These are phyloP conservation scores for Didymosphaeria variabile DNA, from an alignment of 2,329 filamentous ascomycete species.

Conservation along the genomic window DNA sequence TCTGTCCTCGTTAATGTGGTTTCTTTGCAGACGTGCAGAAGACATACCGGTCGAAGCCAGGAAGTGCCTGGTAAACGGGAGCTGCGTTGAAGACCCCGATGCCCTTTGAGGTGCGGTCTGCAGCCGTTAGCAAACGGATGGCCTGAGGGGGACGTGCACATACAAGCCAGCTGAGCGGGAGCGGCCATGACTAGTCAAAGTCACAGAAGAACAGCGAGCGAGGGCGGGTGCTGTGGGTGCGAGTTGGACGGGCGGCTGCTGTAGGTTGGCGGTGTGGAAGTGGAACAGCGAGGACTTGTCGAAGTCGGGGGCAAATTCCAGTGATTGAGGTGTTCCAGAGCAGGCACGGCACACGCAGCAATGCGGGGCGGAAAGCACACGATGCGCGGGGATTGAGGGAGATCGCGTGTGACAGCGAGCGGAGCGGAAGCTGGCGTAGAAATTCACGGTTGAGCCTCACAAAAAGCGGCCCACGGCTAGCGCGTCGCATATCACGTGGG, in stretches of 20 bases:
- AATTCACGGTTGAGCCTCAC: slow-evolving; percentile 16
- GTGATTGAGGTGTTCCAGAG: slow-evolving; percentile 25
- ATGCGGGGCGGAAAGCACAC: slow-evolving; percentile 29
- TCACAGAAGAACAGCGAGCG: slow-evolving; percentile 65
- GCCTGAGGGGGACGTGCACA: slow-evolving; percentile 38
- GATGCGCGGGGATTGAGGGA: slow-evolving; percentile 26
- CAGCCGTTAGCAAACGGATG: slow-evolving; percentile 12
- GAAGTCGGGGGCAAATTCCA: slow-evolving; percentile 44
- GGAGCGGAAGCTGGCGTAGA: slow-evolving; percentile 18
- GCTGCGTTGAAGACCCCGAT: slow-evolving; percentile 93
- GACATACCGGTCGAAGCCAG: slow-evolving; percentile 73
- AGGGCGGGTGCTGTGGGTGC: slow-evolving; percentile 41
- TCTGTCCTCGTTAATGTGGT: slow-evolving; percentile 55
- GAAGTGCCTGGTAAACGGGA: slow-evolving; percentile 83
- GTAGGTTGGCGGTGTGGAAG: slow-evolving; percentile 36
- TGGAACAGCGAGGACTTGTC: slow-evolving; percentile 39
- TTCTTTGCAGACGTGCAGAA: slow-evolving; percentile 12
- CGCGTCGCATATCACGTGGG: slow-evolving; percentile 5
- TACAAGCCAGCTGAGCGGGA: slow-evolving; percentile 92
- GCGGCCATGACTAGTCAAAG: slow-evolving; percentile 94
- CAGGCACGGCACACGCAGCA: slow-evolving; percentile 18
- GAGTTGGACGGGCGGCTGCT: slow-evolving; percentile 26
- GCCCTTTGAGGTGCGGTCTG: slow-evolving; percentile 92
- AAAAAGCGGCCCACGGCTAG: slow-evolving; percentile 2
- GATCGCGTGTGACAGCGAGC: slow-evolving; percentile 21